A percentile compares a stretch with the other conserved stretches of the same genome.
Evolutionary conservation across 306 rosid genomes (phyloP).

Genomic region (Fragaria vesca): DNA sequence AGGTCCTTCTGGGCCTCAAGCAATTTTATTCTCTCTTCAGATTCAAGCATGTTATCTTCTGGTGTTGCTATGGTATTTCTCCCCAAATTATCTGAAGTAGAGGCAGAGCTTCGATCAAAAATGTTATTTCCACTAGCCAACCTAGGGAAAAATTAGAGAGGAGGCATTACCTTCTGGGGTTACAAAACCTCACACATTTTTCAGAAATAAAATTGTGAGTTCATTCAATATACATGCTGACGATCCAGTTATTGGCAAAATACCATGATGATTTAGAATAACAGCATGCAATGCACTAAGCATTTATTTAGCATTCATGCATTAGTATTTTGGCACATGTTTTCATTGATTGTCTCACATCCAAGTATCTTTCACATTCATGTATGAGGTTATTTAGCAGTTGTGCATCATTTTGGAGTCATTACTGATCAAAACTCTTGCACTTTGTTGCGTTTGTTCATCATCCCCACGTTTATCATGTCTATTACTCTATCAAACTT

Average conservation of each 20-base stretch:
- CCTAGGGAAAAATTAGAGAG: conserved; percentile 21
- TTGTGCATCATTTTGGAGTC: background rate
- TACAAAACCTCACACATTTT: conserved; percentile 39
- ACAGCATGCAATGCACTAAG: conserved; percentile 9
- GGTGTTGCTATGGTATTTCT: conserved; percentile 19
- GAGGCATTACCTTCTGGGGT: conserved; percentile 26
- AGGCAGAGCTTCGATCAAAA: conserved; percentile 16
- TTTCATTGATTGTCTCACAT: background rate
- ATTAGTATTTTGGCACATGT: background rate
- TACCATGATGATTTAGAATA: conserved; percentile 1
- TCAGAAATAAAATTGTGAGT: conserved; percentile 20
- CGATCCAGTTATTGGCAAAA: background rate
- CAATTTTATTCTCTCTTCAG: conserved; percentile 29
- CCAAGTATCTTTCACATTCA: background rate
- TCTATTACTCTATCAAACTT: too few relatives aligned
- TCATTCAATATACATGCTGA: conserved; percentile 3
- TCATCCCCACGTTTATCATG: background rate
- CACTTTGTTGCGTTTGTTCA: background rate
- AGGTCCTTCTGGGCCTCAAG: conserved; percentile 41
- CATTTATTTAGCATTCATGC: background rate
- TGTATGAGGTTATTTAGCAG: background rate
- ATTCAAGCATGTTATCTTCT: conserved; percentile 25
- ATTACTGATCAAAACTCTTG: background rate
- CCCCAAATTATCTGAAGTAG: conserved; percentile 19
- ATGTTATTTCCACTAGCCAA: conserved; percentile 32